Evolutionary conservation across 208 protist genomes (phyloP).

Genomic region (Zelonia costaricensis): DNA sequence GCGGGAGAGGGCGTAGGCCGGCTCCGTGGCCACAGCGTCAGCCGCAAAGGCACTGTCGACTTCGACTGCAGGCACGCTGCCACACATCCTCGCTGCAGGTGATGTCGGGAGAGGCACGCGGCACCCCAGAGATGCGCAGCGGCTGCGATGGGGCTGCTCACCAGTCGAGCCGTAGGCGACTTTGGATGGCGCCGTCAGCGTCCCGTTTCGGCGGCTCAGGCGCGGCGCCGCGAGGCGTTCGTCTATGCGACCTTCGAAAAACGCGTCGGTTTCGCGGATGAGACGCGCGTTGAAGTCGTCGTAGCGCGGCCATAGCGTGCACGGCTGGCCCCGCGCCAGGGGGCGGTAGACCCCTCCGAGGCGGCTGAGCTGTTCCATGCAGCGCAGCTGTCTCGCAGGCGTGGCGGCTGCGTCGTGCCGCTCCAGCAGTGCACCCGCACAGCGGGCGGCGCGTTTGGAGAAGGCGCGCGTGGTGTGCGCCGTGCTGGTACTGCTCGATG

Average conservation of each 20-base stretch:
- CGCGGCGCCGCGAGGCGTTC: slow-evolving; percentile 10
- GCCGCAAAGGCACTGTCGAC: not conserved
- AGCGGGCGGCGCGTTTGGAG: slow-evolving; percentile 25
- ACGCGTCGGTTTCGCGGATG: slow-evolving; percentile 36
- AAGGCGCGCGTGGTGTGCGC: slow-evolving; percentile 10
- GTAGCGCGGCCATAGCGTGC: slow-evolving; percentile 47
- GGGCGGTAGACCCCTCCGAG: slow-evolving; percentile 61
- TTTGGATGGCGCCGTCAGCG: slow-evolving; percentile 4
- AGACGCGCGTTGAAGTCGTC: slow-evolving; percentile 17
- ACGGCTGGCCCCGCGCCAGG: slow-evolving; percentile 24
- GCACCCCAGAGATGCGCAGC: not conserved
- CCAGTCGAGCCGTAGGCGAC: not conserved
- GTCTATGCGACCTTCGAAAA: slow-evolving; percentile 12
- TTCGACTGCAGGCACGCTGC: no score
- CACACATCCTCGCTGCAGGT: no score
- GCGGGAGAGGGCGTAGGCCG: slow-evolving; percentile 18
- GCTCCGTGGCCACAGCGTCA: not conserved
- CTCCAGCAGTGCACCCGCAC: slow-evolving; percentile 17
- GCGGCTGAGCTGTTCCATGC: slow-evolving; percentile 29
- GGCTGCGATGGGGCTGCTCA: not conserved
- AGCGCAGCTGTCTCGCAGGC: not conserved
- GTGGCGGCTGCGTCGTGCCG: slow-evolving; percentile 8
- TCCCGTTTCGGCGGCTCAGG: not conserved
- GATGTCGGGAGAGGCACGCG: not conserved
- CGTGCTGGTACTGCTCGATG: not conserved